Evolutionary conservation across 2,329 filamentous ascomycete species (phyloP).

Genomic region (Pseudogymnoascus sp.): DNA sequence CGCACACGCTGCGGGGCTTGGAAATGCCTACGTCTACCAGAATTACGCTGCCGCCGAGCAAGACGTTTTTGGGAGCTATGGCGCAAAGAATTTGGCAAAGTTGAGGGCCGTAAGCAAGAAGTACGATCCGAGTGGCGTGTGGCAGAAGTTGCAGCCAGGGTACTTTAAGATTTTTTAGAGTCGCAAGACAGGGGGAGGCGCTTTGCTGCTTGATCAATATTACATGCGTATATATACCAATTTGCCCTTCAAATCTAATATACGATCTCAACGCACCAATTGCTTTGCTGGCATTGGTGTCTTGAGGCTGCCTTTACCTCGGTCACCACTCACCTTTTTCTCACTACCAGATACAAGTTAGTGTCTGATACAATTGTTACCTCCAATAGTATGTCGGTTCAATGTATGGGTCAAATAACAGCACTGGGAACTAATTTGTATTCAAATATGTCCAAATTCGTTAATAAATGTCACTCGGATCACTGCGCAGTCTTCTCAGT

Average conservation of each 20-base stretch:
- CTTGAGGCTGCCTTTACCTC: background rate
- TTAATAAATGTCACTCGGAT: background rate
- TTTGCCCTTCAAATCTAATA: background rate
- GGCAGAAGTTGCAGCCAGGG: conserved; percentile 29
- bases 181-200: background rate
- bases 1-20: conserved; percentile 28
- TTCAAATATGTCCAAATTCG: background rate
- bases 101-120: conserved; percentile 21
- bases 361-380: no score
- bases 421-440: background rate
- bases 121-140: conserved; percentile 26
- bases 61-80: conserved; percentile 31
- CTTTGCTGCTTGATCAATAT: background rate
- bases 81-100: conserved; percentile 27
- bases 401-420: background rate
- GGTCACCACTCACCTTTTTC: background rate
- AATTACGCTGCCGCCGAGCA: conserved; percentile 34
- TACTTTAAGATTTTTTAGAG: conserved; percentile 33
- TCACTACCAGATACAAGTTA: background rate
- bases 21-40: conserved; percentile 34
- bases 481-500: background rate
- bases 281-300: background rate
- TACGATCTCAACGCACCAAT: background rate
- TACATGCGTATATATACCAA: background rate
- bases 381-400: background rate